Conservation (phyloP, 2,329 filamentous ascomycete species). For the Keithomyces neogunnii region DNA sequence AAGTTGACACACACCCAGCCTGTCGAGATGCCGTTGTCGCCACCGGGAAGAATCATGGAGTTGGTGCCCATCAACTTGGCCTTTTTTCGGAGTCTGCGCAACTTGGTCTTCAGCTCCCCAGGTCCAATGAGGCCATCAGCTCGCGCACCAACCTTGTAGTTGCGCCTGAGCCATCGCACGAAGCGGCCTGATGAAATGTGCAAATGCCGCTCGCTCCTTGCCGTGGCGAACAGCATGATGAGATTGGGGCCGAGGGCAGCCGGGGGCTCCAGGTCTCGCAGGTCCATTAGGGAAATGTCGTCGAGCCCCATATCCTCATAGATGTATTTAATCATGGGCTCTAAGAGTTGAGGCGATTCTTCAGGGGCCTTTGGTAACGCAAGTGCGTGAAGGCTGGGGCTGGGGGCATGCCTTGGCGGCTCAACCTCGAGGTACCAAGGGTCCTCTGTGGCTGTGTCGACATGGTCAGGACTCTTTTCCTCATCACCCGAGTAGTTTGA, state of each 20-base stretch:
- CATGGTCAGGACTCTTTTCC: not conserved
- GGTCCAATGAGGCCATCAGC: slow-evolving; percentile 85
- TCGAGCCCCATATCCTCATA: slow-evolving; percentile 83
- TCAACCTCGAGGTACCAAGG: slow-evolving; percentile 87
- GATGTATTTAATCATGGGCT: slow-evolving; percentile 65
- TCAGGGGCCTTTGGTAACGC: slow-evolving; percentile 50
- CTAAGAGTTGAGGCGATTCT: slow-evolving; percentile 62
- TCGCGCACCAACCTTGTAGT: slow-evolving; percentile 62
- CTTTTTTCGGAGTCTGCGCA: slow-evolving; percentile 70
- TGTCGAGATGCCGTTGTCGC: slow-evolving; percentile 81
- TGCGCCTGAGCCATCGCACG: slow-evolving; percentile 72
- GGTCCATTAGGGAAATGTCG: slow-evolving; percentile 69
- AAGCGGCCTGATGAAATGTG: slow-evolving; percentile 87
- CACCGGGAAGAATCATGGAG: slow-evolving; percentile 52
- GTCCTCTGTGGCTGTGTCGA: slow-evolving; percentile 18
- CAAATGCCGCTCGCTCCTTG: slow-evolving; percentile 85
- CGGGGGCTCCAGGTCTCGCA: slow-evolving; percentile 76
- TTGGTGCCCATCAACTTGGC: slow-evolving; percentile 72
- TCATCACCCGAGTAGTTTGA: slow-evolving; percentile 22
- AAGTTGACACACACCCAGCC: slow-evolving; percentile 96
- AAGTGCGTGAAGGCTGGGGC: slow-evolving; percentile 36
- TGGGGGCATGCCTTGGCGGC: slow-evolving; percentile 41
- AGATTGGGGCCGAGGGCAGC: slow-evolving; percentile 81
- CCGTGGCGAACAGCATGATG: slow-evolving; percentile 87
- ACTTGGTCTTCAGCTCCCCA: slow-evolving; percentile 83